Evolutionary conservation across 768 basidiomycete genomes (phyloP).

Genomic region (Hygrophoropsis aurantiaca): DNA sequence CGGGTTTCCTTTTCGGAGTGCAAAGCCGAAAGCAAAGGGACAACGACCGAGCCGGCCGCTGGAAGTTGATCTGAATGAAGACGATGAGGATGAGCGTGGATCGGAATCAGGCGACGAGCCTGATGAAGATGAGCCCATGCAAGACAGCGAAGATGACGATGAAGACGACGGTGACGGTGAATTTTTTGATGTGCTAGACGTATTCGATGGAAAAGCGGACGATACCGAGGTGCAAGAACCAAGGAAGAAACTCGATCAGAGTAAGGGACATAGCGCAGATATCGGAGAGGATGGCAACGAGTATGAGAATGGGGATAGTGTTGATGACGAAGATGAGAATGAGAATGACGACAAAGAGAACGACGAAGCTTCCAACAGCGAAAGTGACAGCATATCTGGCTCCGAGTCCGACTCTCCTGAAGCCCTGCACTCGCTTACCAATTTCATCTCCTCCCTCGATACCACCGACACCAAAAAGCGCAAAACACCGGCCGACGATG

Average conservation of each 20-base stretch:
- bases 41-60: conserved; percentile 32
- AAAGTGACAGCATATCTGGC: conserved; percentile 43
- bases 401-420: conserved; percentile 52
- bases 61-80: conserved; percentile 70
- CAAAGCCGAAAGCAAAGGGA: conserved; percentile 31
- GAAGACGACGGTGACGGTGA: conserved; percentile 52
- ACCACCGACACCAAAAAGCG: conserved; percentile 60
- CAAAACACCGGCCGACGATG: conserved; percentile 7
- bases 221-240: conserved; percentile 48
- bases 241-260: conserved; percentile 59
- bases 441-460: conserved; percentile 70
- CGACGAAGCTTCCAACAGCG: conserved; percentile 43
- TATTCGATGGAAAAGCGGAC: conserved; percentile 63
- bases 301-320: conserved; percentile 32
- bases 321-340: conserved; percentile 36
- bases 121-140: conserved; percentile 31
- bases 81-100: conserved; percentile 32
- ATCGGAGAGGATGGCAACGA: conserved; percentile 33
- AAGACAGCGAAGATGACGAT: conserved; percentile 36
- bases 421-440: conserved; percentile 68
- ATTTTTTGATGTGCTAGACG: conserved; percentile 64
- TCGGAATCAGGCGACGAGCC: conserved; percentile 22
- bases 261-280: conserved; percentile 69
- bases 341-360: conserved; percentile 37
- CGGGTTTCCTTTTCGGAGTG: conserved; percentile 46